Evolutionary conservation across 2,329 filamentous ascomycete species (phyloP), one percentile per base, ranked within the genome.

Genomic region (Orbilia quercus): DNA sequence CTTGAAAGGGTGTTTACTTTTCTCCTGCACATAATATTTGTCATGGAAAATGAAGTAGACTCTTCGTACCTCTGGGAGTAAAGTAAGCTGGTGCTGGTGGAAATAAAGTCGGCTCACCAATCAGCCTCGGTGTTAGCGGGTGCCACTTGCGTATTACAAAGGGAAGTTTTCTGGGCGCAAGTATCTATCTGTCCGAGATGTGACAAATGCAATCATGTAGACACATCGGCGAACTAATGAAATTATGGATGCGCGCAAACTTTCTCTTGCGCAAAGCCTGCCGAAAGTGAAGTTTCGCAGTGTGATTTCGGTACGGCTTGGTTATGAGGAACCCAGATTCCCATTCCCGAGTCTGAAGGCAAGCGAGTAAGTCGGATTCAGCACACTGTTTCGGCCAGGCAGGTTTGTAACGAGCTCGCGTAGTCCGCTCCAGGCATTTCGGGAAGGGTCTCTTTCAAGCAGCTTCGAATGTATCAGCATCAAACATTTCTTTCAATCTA

Each of bases 301-400:
- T 51, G 42, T 12, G 7, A 34, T 34, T 42, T 58, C 38, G 23
- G 40, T 31, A 42, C 58, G 34, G 25, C 6, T 51, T 40, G 36
- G 44, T 28, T 42, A 65, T 66, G 62, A 45, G 45, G 45, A 38
- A 59, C 31, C 53, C 34, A 67, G 44, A 51, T 31, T 40, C 18
- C 53, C 44, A 69, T 69, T 69, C 54, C 64, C 47, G 54, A 47
- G n/a, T 25, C 54, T 40, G 47, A 44, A 59, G 58, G 53, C 60
- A 65, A 31, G 47, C 57, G 50, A n/a, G n/a, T n/a, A n/a, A n/a
- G 40, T 73, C 67, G 67, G 67, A 48, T 65, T 73, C 67, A 55
- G 31, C 59, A 20, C 14, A 73, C 59, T 34, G 54, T 65, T 65
- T 73, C 45, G 38, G 66, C 58, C 31, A 63, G 50, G 59, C 42